Base-by-base conservation (phyloP, 2,329 filamentous ascomycete genomes). In the Alternaria sp. region DNA sequence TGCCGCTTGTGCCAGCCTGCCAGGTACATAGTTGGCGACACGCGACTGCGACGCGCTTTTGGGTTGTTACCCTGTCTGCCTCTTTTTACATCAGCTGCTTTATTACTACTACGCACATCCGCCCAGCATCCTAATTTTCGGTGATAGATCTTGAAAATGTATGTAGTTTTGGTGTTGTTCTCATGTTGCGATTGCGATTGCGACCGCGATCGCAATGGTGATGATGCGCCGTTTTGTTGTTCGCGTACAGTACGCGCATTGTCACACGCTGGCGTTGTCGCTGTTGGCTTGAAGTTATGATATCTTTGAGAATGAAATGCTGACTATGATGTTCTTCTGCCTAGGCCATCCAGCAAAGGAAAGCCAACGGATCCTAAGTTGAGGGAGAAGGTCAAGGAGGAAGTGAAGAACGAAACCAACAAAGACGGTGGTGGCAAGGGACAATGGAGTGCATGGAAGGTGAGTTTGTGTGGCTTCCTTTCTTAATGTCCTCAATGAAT, bases 361-460 rank as follows among this genome's bases (percentile, higher is more conserved):
- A 84, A 82, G 62, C 81, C 81, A 11, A 83, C 81, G 6, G 81
- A 83, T 67, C 80, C 81, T 2, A 80, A 83, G 64, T 67, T 83
- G 46, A 77, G 80, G 54, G 81, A 83, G 70, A 74, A 83, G 68
- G 79, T 82, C 26, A 83, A 82, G 69, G 78, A 83, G 66, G 80
- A 83, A 13, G 75, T 83, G n/a, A 83, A 83, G 69, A 74, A 79
- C 54, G 76, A 83, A 62, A 72, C 80, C 6, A 83, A 84, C 59
- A 82, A 83, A 64, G 80, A 83, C 67, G 82, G 82, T 11, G 67
- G 77, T 30, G 82, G 82, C n/a, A 83, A 83, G 67, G 82, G 81
- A 5, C 76, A 83, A 68, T 81, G 81, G 82, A 80, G 80, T 54
- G 82, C 82, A 46, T 84, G 82, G 82, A 84, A 83, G 77, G 82